Percentiles rank a stretch among this genome's conserved stretches.
Conservation (phyloP, 371 early-diverging fungal genomes). For the Zancudomyces culisetae region DNA sequence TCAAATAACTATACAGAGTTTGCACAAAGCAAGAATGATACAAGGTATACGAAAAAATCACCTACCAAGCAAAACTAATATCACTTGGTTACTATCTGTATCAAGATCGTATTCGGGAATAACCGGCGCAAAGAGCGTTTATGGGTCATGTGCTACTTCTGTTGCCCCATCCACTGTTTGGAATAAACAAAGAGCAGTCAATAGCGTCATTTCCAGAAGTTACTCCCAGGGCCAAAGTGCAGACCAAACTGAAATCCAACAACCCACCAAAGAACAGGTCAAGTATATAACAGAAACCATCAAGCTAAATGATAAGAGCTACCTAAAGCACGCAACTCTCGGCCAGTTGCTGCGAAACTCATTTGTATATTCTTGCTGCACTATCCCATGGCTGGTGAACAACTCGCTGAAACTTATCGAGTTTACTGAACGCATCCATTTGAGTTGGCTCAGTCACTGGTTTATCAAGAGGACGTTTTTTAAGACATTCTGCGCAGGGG, state of each 20-base stretch:
- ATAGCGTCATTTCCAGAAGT: not conserved
- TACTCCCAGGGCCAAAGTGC: not conserved
- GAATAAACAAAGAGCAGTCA: too few species aligned
- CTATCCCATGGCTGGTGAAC: constrained; percentile 40
- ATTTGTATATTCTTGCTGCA: constrained; percentile 57
- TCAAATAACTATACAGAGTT: too few species aligned
- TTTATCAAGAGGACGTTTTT: constrained; percentile 74
- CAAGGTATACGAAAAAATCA: too few species aligned
- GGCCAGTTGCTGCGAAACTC: constrained; percentile 45
- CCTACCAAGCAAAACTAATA: too few species aligned
- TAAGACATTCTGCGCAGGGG: constrained; percentile 85
- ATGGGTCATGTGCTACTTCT: not conserved
- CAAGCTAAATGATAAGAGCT: not conserved
- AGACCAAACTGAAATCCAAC: too few species aligned
- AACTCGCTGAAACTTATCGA: constrained; percentile 41
- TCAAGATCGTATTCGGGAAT: too few species aligned
- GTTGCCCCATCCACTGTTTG: too few species aligned
- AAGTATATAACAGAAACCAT: not conserved
- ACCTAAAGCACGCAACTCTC: constrained; percentile 23
- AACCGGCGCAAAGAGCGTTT: too few species aligned
- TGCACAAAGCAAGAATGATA: too few species aligned
- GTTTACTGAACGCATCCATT: constrained; percentile 33
- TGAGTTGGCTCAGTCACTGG: constrained; percentile 35
- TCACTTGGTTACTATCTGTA: too few species aligned
- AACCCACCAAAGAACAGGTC: not conserved